These are phyloP conservation scores for Kazachstania bromeliacearum DNA, from an alignment of 805 yeast species.

Conservation along the genomic window DNA sequence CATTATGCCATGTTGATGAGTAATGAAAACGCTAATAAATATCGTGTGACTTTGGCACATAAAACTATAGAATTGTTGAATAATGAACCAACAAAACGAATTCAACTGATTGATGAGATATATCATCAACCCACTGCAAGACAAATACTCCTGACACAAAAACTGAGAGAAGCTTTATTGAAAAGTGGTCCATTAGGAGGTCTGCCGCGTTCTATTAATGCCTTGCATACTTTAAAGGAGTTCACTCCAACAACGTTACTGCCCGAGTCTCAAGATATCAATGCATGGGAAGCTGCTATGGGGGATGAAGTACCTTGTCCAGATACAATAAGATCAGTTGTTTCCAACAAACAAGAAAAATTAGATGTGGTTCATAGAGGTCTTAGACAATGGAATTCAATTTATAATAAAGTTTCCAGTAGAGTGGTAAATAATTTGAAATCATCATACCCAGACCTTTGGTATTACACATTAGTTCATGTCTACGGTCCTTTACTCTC, in stretches of 20 bases:
- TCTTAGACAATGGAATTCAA: slow-evolving; percentile 54
- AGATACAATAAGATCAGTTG: slow-evolving; percentile 7
- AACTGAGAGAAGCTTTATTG: slow-evolving; percentile 66
- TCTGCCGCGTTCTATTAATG: slow-evolving; percentile 75
- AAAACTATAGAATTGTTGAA: slow-evolving; percentile 15
- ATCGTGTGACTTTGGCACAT: slow-evolving; percentile 14
- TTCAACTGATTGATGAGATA: slow-evolving; percentile 10
- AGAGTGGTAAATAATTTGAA: slow-evolving; percentile 61
- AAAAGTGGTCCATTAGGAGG: slow-evolving; percentile 77
- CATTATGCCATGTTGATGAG: slow-evolving; percentile 47
- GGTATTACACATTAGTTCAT: slow-evolving; percentile 59
- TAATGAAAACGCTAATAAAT: slow-evolving; percentile 12
- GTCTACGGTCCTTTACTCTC: slow-evolving; percentile 76
- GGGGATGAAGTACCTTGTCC: slow-evolving; percentile 11
- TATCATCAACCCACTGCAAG: slow-evolving; percentile 17
- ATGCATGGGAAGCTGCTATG: slow-evolving; percentile 21
- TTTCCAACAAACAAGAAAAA: slow-evolving; percentile 6
- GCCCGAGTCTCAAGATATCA: slow-evolving; percentile 13
- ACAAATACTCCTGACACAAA: slow-evolving; percentile 33
- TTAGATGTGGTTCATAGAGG: slow-evolving; percentile 37
- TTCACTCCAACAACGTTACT: slow-evolving; percentile 49
- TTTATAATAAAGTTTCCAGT: slow-evolving; percentile 65
- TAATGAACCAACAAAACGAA: slow-evolving; percentile 5
- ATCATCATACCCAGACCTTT: slow-evolving; percentile 76
- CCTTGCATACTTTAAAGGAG: slow-evolving; percentile 53